A percentile compares a stretch with the other conserved stretches of the same genome.
Conservation (phyloP, 768 basidiomycete genomes). For the Serendipita indica region DNA sequence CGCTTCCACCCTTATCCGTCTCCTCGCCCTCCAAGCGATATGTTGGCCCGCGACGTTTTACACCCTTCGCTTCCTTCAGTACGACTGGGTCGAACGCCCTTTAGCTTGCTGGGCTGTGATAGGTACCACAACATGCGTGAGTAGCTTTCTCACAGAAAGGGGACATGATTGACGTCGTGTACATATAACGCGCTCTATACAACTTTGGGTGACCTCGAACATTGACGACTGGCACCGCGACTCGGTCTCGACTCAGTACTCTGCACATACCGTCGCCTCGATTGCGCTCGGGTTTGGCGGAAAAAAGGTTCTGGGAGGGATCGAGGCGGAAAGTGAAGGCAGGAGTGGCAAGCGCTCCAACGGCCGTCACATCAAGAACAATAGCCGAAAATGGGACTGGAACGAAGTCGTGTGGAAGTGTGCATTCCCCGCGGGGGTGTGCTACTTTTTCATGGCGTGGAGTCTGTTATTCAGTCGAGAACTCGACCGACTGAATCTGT, state of each 20-base stretch:
- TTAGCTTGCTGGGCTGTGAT: constrained; percentile 84
- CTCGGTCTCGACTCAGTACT: not conserved
- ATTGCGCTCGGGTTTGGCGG: constrained; percentile 24
- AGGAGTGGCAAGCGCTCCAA: not conserved
- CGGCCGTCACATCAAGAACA: too few species aligned
- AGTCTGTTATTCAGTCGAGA: constrained; percentile 10
- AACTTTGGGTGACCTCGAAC: constrained; percentile 95
- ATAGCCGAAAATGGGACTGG: constrained; percentile 82
- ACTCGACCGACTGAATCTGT: too few species aligned
- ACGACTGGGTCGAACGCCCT: constrained; percentile 40
- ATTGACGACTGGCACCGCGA: constrained; percentile 29
- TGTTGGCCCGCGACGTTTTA: constrained; percentile 92
- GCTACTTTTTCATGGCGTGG: constrained; percentile 78
- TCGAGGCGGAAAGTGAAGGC: constrained; percentile 8
- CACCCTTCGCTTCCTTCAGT: constrained; percentile 60
- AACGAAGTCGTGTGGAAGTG: constrained; percentile 48
- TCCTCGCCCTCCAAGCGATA: constrained; percentile 85
- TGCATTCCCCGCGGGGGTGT: constrained; percentile 55
- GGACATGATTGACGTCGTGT: too few species aligned
- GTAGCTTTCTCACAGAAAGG: too few species aligned
- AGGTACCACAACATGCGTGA: constrained; percentile 70
- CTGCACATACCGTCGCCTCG: not conserved
- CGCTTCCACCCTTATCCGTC: constrained; percentile 74
- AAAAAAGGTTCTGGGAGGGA: constrained; percentile 16
- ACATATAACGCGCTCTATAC: constrained; percentile 47